Evolutionary conservation across 2,329 filamentous ascomycete genomes (phyloP).

Genomic region (Aspergillus intermedius): DNA sequence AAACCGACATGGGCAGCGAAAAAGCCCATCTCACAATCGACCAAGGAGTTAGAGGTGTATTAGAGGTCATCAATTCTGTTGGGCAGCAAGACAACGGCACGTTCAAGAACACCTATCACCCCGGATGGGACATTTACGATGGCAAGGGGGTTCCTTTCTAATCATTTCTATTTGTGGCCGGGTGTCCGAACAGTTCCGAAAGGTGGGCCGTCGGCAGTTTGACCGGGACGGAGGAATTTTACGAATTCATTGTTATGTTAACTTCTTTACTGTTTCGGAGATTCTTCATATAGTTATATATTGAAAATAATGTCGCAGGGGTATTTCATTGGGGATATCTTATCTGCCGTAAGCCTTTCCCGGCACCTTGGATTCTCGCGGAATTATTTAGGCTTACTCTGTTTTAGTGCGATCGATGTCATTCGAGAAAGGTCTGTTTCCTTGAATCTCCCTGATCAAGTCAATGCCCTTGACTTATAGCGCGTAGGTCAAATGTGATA

Average conservation of each 20-base stretch:
- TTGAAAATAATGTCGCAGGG: neutral
- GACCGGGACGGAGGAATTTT: neutral
- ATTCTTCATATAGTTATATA: neutral
- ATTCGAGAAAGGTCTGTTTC: constrained; percentile 19
- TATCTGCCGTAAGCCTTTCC: constrained; percentile 13
- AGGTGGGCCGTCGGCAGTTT: neutral
- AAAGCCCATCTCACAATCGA: constrained; percentile 6
- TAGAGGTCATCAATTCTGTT: neutral
- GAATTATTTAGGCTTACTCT: neutral
- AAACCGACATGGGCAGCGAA: constrained; percentile 6
- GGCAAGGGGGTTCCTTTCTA: constrained; percentile 1
- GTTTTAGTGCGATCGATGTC: constrained; percentile 20
- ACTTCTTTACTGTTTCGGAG: neutral
- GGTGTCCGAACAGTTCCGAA: neutral
- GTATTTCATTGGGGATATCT: constrained; percentile 2
- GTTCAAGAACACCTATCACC: constrained; percentile 5
- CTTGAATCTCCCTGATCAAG: neutral
- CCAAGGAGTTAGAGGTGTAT: constrained; percentile 1
- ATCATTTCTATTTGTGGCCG: neutral
- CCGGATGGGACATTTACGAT: constrained; percentile 5
- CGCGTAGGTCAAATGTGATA: constrained; percentile 20
- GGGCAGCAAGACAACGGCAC: neutral
- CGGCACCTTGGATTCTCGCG: neutral
- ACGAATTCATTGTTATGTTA: neutral
- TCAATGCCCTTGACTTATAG: neutral